Evolutionary conservation across 306 rosid genomes (phyloP).

Genomic region (Trifolium pratense): DNA sequence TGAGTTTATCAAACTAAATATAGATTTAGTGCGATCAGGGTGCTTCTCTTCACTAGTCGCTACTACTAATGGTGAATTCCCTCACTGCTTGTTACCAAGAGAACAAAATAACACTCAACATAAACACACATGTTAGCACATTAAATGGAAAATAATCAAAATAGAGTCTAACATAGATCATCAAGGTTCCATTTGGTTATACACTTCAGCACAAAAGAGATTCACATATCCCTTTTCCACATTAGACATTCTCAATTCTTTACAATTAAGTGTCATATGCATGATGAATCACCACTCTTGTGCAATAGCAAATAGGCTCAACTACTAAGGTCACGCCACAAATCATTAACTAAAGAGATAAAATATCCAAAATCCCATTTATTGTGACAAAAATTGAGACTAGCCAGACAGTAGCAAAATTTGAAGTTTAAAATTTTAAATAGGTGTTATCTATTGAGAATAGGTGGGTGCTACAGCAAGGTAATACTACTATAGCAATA

Average conservation of each 20-base stretch:
- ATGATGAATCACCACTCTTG: constrained; percentile 4
- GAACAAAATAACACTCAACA: constrained; percentile 16
- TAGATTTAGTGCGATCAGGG: not conserved
- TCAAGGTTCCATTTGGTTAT: not conserved
- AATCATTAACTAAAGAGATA: constrained; percentile 16
- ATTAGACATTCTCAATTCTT: not conserved
- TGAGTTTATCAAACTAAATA: not conserved
- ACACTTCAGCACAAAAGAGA: not conserved
- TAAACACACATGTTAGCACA: constrained; percentile 18
- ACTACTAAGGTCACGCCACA: constrained; percentile 9
- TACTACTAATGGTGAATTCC: not conserved
- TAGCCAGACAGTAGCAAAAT: not conserved
- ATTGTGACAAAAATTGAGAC: constrained; percentile 39
- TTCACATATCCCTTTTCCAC: not conserved
- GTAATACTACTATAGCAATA: not conserved
- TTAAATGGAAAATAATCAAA: not conserved
- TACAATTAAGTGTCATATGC: not conserved
- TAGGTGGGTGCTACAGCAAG: not conserved
- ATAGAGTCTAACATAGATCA: not conserved
- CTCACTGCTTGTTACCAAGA: not conserved
- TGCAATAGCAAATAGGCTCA: constrained; percentile 1
- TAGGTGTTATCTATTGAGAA: constrained; percentile 12
- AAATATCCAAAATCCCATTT: constrained; percentile 31
- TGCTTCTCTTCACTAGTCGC: constrained; percentile 1
- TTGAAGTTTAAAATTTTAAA: not conserved